Evolutionary conservation across 1,284 basidiomycete species (phyloP), one percentile per base, ranked within the genome.

Genomic region (Gomphus bonarii): DNA sequence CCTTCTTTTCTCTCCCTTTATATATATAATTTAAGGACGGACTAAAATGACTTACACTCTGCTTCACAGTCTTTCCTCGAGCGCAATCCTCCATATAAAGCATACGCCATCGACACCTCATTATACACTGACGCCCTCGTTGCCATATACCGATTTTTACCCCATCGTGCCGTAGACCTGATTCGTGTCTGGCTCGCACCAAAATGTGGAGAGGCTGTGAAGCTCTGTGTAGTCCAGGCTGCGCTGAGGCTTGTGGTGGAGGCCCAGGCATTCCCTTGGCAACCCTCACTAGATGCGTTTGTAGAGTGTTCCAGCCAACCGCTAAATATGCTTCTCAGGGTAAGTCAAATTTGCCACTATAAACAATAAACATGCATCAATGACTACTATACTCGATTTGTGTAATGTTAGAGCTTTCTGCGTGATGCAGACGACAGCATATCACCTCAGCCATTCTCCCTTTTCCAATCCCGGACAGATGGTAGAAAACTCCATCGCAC

Each of bases 51-150:
- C 22, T 14, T 3, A 8, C 2, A 3, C 28, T 30, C 6, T 5
- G 9, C 16, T 12, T 10, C 22, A 1, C 46, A 48, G 46, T 48
- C 25, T 20, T 31, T 48, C 14, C 18, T 48, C 6, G 46, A 48
- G 25, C 25, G 25, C 46, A 4, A 48, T 30, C 46, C 46, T 7
- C 46, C 46, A 12, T 48, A 48, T 25, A 30, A 12, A 3, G 46
- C 25, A 1, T 12, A 48, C 1, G 82, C 87, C 54, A 80, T 90
- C 42, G 89, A 94, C 64, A 76, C 88, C n/a, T 77, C 82, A 18
- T 71, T 92, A 25, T 82, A 87, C 62, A 82, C 85, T 1, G 86
- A 91, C 63, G 82, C 82, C 0, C 71, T 94, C 8, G 84, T 85
- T 1, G 79, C 80, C 0, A 69, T 91, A 9, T 91, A 80, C 67